Base-by-base conservation (phyloP, 768 basidiomycete genomes). In the Lenzites betulinus region DNA sequence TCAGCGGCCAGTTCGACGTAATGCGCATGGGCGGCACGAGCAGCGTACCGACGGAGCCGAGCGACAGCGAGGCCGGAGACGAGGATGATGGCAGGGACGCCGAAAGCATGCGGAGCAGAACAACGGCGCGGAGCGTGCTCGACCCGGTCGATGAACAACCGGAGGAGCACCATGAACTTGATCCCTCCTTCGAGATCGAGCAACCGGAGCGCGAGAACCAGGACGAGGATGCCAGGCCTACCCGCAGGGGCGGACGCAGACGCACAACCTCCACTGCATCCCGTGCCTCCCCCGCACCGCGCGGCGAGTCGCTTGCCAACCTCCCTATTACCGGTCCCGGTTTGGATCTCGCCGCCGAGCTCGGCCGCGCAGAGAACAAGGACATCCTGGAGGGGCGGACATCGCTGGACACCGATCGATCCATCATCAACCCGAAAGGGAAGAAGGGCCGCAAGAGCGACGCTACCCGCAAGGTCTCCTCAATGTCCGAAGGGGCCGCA, bases 361-460 rank as follows among this genome's bases (percentile, higher is more conserved):
- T 96, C 59, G 94, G 92, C 33, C 85, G 93, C 43, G 94, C 93
- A 8, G 91, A 95, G 78, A 93, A 90, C 73, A 93, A 92, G 74
- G 92, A 92, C 67, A 85, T 88, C 15, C 73, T 90, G 47, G 82
- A 84, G 25, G 86, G 82, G 43, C 79, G 81, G 61, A 55, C 74
- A 7, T 72, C 84, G 42, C 83, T 87, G 16, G 80, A 81, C 26
- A 77, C 75, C 46, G 83, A 84, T 59, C 79, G 78, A 23, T 73
- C 80, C 38, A 71, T 72, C 52, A 69, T 77, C 61, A 76, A 75
- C 61, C 69, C 72, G 64, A 86, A 84, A 69, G 79, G 78, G 60
- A 69, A 69, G 62, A 77, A 75, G 65, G 63, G 64, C 20, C 59
- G 59, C 58, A 67, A 67, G 56, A 57, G 70, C 47, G 64, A 72